phyloP scores from a whole-genome alignment of 345 rosid genomes.

The Microcos paniculata region DNA sequence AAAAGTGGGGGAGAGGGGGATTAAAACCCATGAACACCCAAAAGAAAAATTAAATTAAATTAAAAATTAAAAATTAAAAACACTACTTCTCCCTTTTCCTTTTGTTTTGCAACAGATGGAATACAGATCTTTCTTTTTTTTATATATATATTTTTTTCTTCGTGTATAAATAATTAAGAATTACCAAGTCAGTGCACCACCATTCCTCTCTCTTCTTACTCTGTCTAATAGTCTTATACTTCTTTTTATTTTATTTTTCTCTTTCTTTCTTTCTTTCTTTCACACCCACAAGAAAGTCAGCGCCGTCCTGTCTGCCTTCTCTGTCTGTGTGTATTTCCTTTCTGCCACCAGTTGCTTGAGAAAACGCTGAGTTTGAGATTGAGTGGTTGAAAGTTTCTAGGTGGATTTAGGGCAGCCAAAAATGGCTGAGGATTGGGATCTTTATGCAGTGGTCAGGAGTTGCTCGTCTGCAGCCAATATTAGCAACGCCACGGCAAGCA shows the following conservation, averaged over 20 bases:
- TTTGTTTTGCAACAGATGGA: not conserved
- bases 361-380: not conserved
- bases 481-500: not conserved
- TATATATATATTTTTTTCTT: not conserved
- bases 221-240: not conserved
- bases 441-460: conserved; percentile 71
- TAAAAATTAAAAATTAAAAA: not conserved
- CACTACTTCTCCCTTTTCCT: not conserved
- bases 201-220: conserved; percentile 41
- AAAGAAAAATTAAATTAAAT: not conserved
- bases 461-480: conserved; percentile 37
- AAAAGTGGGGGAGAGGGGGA: not conserved
- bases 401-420: conserved; percentile 13
- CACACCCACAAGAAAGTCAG: conserved; percentile 54
- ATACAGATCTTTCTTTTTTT: not conserved
- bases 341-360: conserved; percentile 14
- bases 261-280: conserved; percentile 2
- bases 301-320: conserved; percentile 54
- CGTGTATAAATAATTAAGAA: conserved; percentile 53
- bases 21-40: not conserved
- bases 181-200: conserved; percentile 48
- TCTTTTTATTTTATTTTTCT: not conserved
- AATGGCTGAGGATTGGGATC: conserved; percentile 80
- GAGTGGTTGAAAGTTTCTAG: conserved; percentile 21
- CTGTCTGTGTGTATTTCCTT: conserved; percentile 35